These are phyloP conservation scores for Mycosphaerella sp. DNA, from an alignment of 2,329 filamentous ascomycete genomes.

Conservation along the genomic window DNA sequence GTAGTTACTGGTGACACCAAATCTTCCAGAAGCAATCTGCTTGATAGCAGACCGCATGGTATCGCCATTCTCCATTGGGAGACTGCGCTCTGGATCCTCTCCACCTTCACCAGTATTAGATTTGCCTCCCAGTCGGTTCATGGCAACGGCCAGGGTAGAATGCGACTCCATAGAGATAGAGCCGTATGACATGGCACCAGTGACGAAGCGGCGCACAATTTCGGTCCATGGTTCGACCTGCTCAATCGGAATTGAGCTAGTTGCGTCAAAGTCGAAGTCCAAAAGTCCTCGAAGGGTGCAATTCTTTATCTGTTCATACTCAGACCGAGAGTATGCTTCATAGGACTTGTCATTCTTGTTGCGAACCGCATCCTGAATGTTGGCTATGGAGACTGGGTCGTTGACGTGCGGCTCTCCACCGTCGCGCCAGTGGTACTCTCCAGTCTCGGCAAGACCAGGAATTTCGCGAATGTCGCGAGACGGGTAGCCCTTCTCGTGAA, in stretches of 20 bases:
- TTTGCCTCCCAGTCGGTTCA: conserved; percentile 95
- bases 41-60: conserved; percentile 98
- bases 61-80: conserved; percentile 82
- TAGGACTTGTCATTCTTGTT: conserved; percentile 99
- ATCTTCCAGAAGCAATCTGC: conserved; percentile 91
- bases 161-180: conserved; percentile 99
- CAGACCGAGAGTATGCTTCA: conserved; percentile 86
- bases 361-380: conserved; percentile 92
- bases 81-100: conserved; percentile 86
- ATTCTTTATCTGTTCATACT: conserved; percentile 94
- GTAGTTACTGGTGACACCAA: conserved; percentile 92
- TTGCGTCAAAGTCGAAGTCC: conserved; percentile 91
- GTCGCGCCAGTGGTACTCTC: conserved; percentile 98
- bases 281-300: conserved; percentile 91
- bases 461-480: conserved; percentile 69
- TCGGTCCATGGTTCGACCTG: conserved; percentile 98
- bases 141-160: conserved; percentile 88
- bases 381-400: conserved; percentile 88
- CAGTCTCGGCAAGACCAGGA: conserved; percentile 79
- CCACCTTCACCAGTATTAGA: conserved; percentile 98
- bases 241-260: conserved; percentile 79
- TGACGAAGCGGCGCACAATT: conserved; percentile 93
- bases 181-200: conserved; percentile 96
- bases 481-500: conserved; percentile 90
- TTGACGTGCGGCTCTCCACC: conserved; percentile 94